Evolutionary conservation across 257 asterid genomes (phyloP).

Genomic region (Orobanche coerulescens): DNA sequence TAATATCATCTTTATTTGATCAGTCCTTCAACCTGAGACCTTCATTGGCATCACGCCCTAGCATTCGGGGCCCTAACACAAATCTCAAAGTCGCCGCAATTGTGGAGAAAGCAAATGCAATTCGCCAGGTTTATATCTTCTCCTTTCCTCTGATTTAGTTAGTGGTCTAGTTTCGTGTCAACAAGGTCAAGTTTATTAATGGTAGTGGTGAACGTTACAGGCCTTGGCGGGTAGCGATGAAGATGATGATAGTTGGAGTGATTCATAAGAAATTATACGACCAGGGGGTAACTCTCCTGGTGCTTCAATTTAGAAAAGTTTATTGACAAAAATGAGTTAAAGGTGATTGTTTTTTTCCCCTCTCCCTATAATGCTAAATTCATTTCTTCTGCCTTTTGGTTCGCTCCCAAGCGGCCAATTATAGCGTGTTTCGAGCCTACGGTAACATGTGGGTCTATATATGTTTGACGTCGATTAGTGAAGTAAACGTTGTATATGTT

Average conservation of each 20-base stretch:
- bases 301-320: not conserved
- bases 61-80: conserved; percentile 59
- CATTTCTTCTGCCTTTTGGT: not conserved
- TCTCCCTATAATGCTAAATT: conserved; percentile 1
- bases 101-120: conserved; percentile 82
- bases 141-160: not conserved
- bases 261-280: conserved; percentile 36
- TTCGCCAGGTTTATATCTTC: conserved; percentile 57
- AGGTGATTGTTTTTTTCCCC: conserved; percentile 19
- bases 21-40: conserved; percentile 92
- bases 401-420: conserved; percentile 5
- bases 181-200: conserved; percentile 7
- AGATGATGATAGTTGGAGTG: conserved; percentile 77
- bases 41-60: conserved; percentile 55
- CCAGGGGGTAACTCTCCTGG: not conserved
- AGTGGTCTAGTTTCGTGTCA: not conserved
- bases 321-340: not conserved
- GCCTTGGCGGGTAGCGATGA: conserved; percentile 90
- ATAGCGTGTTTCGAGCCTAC: conserved; percentile 16
- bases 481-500: conserved; percentile 9
- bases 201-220: conserved; percentile 31
- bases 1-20: conserved; percentile 10
- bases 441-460: conserved; percentile 10
- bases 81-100: conserved; percentile 79
- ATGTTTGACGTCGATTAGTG: conserved; percentile 11